Base-by-base conservation (phyloP, 2,329 filamentous ascomycete species). In the Nemania abortiva region DNA sequence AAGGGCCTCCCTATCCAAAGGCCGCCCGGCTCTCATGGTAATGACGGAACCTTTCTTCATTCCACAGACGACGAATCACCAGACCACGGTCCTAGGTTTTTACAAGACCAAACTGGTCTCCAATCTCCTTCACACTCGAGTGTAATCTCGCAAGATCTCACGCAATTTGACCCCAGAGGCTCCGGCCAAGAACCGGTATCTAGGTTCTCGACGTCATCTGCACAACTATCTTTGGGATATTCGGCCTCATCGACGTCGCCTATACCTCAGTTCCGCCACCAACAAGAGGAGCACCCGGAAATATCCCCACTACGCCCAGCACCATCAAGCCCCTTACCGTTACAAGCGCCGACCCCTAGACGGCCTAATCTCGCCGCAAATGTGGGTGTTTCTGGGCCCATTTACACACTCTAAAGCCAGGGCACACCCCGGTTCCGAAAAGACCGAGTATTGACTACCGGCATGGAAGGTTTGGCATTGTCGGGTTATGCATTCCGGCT, bases 171-270 rank as follows among this genome's bases (percentile, higher is more conserved):
- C n/a, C 55, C 67, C 1, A 50, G 55, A 11, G 55, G 58, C 6
- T 18, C 9, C 2, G 18, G 9, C 13, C 65, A 50, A 27, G 59
- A 66, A n/a, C 59, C 56, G 3, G 22, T 13, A 42, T 71, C 66
- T n/a, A 62, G 66, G 45, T 66, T 69, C 11, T 70, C 69, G 3
- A 57, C 70, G 37, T 65, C 70, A 18, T 57, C 68, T 9, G 50
- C 55, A 4, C 67, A 47, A 1, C 37, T 20, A 2, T 70, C 69
- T 50, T 59, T 62, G 13, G 69, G 54, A 13, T 60, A 69, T 34
- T 62, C 69, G 22, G 54, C 13, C 29, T 55, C 59, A 10, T 66
- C 61, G 45, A 22, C 49, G 13, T 57, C 58, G 22, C 60, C 54
- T 34, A 15, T 22, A 22, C 52, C 53, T 24, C 58, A 31, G 31